Evolutionary conservation across 352 stramenopile species (phyloP).

Genomic region (Phytophthora cactorum): DNA sequence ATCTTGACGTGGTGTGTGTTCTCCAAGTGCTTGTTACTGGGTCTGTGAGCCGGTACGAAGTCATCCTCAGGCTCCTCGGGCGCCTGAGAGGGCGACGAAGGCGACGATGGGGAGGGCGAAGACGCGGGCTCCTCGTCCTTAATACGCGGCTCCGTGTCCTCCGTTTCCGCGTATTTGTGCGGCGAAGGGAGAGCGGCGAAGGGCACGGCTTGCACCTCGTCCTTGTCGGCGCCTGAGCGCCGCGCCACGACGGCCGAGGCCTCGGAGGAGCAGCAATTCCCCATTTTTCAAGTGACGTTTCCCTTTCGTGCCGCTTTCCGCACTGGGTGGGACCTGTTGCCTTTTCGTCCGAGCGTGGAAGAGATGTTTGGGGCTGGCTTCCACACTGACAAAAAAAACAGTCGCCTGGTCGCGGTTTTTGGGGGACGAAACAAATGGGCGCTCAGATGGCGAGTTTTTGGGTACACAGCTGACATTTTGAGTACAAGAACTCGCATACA

Average conservation of each 20-base stretch:
- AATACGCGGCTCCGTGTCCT: conserved; percentile 31
- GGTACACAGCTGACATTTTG: not conserved
- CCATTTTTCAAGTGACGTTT: conserved; percentile 48
- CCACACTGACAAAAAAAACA: conserved; percentile 10
- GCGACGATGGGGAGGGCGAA: conserved; percentile 18
- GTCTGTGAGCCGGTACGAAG: conserved; percentile 45
- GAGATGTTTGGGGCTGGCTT: conserved; percentile 10
- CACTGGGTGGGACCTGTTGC: conserved; percentile 26
- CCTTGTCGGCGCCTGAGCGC: conserved; percentile 25
- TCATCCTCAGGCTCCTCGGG: conserved; percentile 35
- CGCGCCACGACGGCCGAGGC: conserved; percentile 49
- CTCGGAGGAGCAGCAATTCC: conserved; percentile 86
- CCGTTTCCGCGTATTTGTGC: conserved; percentile 30
- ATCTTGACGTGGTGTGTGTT: conserved; percentile 78
- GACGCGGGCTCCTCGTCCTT: conserved; percentile 26
- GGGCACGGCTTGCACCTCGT: conserved; percentile 23
- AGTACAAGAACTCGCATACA: not conserved
- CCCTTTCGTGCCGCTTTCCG: conserved; percentile 26
- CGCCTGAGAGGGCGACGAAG: conserved; percentile 18
- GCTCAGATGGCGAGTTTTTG: not conserved
- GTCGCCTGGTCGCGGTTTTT: conserved; percentile 5
- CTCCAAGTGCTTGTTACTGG: conserved; percentile 45
- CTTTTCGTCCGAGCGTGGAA: conserved; percentile 18
- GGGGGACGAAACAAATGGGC: conserved; percentile 7
- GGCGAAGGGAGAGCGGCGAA: conserved; percentile 28